These are phyloP conservation scores for Kazachstania africana DNA, from an alignment of 805 yeast species.

Conservation along the genomic window DNA sequence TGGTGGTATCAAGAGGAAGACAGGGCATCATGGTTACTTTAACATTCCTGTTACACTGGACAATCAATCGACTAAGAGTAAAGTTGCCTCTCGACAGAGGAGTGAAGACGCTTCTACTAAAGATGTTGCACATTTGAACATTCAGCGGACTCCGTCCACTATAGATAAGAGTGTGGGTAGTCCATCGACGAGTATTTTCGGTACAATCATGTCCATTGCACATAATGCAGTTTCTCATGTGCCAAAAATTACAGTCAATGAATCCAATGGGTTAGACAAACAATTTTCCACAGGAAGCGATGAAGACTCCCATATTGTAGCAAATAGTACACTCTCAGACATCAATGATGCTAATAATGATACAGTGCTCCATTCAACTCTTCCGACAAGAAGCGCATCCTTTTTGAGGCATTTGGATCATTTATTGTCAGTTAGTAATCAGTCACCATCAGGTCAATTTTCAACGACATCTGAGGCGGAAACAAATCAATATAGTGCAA, in stretches of 20 bases:
- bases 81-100: neutral
- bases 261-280: neutral
- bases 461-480: neutral
- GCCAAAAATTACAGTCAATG: conserved; percentile 7
- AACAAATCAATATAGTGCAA: neutral
- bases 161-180: neutral
- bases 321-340: conserved; percentile 2
- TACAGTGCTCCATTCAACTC: conserved; percentile 8
- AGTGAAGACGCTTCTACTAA: neutral
- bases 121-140: neutral
- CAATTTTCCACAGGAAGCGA: neutral
- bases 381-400: conserved; percentile 15
- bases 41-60: conserved; percentile 15
- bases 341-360: too few species aligned
- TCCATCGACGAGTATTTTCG: conserved; percentile 28
- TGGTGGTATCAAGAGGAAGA: conserved; percentile 8
- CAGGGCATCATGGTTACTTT: conserved; percentile 9
- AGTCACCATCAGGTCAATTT: neutral
- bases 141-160: neutral
- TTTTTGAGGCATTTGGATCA: conserved; percentile 29
- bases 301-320: neutral
- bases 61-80: conserved; percentile 1
- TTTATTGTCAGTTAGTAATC: conserved; percentile 16
- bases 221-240: conserved; percentile 33
- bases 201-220: conserved; percentile 36